Percentiles rank a stretch among this genome's conserved stretches.
Evolutionary conservation across 768 basidiomycete species (phyloP).

Genomic region (Auriscalpium vulgare): DNA sequence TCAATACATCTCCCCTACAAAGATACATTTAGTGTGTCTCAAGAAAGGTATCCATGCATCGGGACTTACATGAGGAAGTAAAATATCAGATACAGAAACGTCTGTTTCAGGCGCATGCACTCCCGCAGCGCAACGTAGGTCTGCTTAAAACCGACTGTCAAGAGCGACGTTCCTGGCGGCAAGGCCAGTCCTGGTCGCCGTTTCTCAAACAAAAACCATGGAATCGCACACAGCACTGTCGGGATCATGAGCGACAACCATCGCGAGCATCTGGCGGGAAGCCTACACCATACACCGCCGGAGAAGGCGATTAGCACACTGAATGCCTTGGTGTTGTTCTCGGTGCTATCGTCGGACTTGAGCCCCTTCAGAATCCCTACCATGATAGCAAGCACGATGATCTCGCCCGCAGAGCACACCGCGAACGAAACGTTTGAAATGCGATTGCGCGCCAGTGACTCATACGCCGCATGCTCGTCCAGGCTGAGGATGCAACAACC

Average conservation of each 20-base stretch:
- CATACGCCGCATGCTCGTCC: constrained; percentile 44
- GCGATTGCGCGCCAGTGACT: constrained; percentile 62
- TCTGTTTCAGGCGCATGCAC: constrained; percentile 62
- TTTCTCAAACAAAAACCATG: constrained; percentile 69
- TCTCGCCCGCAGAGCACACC: constrained; percentile 60
- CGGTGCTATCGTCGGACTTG: constrained; percentile 48
- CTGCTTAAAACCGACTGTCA: constrained; percentile 64
- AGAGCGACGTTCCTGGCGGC: constrained; percentile 44
- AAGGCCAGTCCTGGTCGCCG: constrained; percentile 55
- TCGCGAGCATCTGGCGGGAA: neutral
- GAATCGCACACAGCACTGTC: constrained; percentile 56
- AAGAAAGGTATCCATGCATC: neutral
- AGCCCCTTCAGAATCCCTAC: constrained; percentile 67
- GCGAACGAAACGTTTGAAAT: constrained; percentile 73
- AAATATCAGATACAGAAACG: constrained; percentile 65
- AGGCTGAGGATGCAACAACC: constrained; percentile 20
- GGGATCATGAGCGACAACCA: neutral
- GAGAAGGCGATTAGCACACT: constrained; percentile 74
- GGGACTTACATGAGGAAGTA: constrained; percentile 63
- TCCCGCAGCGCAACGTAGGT: constrained; percentile 53
- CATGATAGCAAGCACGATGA: constrained; percentile 63
- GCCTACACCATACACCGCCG: constrained; percentile 66
- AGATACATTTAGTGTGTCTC: neutral
- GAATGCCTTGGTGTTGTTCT: constrained; percentile 70
- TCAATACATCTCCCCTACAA: constrained; percentile 63